phyloP scores from a whole-genome alignment of 2,329 filamentous ascomycete genomes.

The Phoma herbarum region DNA sequence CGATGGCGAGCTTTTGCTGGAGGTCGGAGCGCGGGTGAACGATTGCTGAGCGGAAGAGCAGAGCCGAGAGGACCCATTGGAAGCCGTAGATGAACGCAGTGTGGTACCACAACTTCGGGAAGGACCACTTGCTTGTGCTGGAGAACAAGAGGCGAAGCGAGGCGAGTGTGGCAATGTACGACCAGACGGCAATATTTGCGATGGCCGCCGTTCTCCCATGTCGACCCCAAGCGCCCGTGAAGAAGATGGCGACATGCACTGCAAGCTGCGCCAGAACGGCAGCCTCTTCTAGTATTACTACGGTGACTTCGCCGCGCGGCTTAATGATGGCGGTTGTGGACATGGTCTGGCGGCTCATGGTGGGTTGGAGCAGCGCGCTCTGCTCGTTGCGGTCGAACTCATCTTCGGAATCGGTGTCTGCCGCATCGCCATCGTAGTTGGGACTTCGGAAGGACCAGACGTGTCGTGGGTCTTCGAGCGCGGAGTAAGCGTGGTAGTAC shows the following conservation, averaged over 20 bases:
- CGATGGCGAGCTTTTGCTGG: constrained; percentile 70
- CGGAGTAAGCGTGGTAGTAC: constrained; percentile 66
- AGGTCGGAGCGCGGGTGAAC: constrained; percentile 75
- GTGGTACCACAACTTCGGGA: constrained; percentile 89
- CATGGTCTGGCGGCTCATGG: constrained; percentile 59
- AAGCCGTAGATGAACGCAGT: constrained; percentile 83
- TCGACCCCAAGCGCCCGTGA: constrained; percentile 66
- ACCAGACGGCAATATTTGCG: constrained; percentile 77
- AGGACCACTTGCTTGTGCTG: constrained; percentile 66
- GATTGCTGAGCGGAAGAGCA: constrained; percentile 84
- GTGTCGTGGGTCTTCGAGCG: constrained; percentile 58
- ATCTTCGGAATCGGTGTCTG: constrained; percentile 62
- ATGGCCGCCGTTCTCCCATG: constrained; percentile 68
- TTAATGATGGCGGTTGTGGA: constrained; percentile 74
- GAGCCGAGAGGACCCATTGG: constrained; percentile 79
- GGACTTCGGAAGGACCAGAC: constrained; percentile 46
- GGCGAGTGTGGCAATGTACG: constrained; percentile 79
- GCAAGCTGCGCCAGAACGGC: constrained; percentile 76
- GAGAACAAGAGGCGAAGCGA: constrained; percentile 74
- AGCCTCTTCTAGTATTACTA: constrained; percentile 77
- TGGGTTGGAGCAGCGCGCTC: constrained; percentile 62
- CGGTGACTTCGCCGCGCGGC: constrained; percentile 75
- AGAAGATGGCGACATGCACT: constrained; percentile 71
- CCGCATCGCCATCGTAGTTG: constrained; percentile 48
- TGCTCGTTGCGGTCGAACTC: constrained; percentile 67